Evolutionary conservation across 2,329 filamentous ascomycete species (phyloP).

Genomic region (Ophiostoma sp.): DNA sequence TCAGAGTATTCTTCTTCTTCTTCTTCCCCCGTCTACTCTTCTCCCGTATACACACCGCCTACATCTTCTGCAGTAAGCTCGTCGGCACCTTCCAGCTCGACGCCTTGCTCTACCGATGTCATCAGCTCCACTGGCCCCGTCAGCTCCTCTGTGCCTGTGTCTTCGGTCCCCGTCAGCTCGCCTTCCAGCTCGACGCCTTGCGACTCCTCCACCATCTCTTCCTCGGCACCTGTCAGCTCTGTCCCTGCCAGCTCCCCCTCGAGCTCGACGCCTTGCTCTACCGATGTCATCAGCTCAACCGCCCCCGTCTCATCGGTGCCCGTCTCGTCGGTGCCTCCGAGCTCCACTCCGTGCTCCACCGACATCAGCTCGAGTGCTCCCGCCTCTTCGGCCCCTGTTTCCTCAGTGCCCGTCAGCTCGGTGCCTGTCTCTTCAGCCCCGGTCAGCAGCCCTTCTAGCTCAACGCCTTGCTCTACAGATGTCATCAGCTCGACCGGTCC

Average conservation of each 20-base stretch:
- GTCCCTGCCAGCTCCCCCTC: neutral
- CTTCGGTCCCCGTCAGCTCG: neutral
- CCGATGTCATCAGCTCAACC: neutral
- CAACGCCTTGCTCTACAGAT: neutral
- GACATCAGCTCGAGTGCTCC: too few species aligned
- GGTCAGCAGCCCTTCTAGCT: neutral
- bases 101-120: neutral
- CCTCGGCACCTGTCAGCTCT: neutral
- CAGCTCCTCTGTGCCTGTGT: neutral
- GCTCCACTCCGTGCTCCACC: constrained; percentile 1
- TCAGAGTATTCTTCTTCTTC: neutral
- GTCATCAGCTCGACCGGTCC: neutral
- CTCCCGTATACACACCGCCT: neutral
- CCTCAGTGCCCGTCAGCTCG: neutral
- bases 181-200: neutral
- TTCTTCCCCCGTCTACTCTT: neutral
- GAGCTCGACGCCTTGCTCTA: neutral
- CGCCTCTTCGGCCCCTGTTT: neutral
- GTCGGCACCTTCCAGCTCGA: neutral
- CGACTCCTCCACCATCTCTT: neutral
- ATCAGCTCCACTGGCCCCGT: neutral
- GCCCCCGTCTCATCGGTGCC: neutral
- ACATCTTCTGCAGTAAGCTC: neutral
- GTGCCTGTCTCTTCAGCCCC: neutral
- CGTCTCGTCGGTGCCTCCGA: neutral